Evolutionary conservation across 164 flowering plant species (phyloP), one percentile per base, ranked within the genome.

Genomic region (Sedum album): DNA sequence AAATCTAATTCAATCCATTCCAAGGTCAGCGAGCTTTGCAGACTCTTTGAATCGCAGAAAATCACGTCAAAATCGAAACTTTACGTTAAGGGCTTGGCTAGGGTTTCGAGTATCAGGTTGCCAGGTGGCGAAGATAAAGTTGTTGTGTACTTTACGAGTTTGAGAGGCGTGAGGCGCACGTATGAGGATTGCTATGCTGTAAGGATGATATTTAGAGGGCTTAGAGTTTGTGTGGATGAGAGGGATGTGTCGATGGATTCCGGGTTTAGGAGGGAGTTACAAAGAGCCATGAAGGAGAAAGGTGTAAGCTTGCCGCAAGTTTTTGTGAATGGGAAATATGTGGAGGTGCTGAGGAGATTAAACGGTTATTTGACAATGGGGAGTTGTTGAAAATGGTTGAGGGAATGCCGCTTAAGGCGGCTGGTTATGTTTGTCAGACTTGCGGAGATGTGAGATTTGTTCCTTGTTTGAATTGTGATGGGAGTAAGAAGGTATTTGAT

Each of bases 381-480:
- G 94, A 88, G 55, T 68, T 94, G 85, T 84, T 66, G 0, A 83
- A 79, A 82, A 72, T 88, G 31, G 67, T 91, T 38, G 76, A 80
- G 46, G 96, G 93, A 20, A 75, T 90, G 68, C 93, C 90, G 0
- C 67, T 78, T 30, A 39, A 25, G 53, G 83, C 79, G 65, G 66
- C 69, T 0, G 77, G 78, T 28, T 71, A 70, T 61, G 84, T 79
- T 33, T 92, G 99, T 63, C 79, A 80, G 60, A 74, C 71, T 13
- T 94, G 99, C 75, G 99, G 96, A 33, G 97, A 85, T 74, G 93
- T 82, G 6, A 83, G 96, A 80, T 94, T 94, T 70, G 67, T 92
- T 60, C 96, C 89, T 7, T 94, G 99, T 74, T 67, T 73, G 17
- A 79, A 77, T 66, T 94, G 99, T 65, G 79, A 70, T 75, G 99